Evolutionary conservation across 2,329 filamentous ascomycete genomes (phyloP), one percentile per base, ranked within the genome.

Genomic region (Scedosporium dehoogii): DNA sequence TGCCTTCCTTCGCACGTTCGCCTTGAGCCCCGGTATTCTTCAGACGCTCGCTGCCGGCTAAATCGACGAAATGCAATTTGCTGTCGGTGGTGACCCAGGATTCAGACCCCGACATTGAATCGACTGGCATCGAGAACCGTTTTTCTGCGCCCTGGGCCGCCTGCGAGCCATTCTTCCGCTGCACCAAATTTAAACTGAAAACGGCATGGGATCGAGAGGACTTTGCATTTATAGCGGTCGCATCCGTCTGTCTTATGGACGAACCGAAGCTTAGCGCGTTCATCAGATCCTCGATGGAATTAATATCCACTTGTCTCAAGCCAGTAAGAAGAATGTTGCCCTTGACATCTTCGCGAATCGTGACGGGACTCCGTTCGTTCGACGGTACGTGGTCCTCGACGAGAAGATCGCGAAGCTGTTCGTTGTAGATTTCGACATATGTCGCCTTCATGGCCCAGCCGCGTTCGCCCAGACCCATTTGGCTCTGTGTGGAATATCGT

Each of bases 381-480:
- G 76, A 69, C 1, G 89, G 85, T 0, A 87, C 83, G 56, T 85
- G 75, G 56, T 97, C 93, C 0, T 91, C 85, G 4, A 96, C 77
- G 42, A 99, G 81, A 16, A 99, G 81, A 79, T 99, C 94, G 68
- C 94, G 87, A 33, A 97, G 80, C 71, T 96, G 90, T 75, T 99
- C 94, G 71, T 99, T 97, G 78, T 99, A 99, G 67, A 99, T 99
- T 79, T 97, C 85, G 66, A 97, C 90, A 71, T 97, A 97, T 1
- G 92, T 97, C 10, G 93, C 94, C 73, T 90, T 96, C 69, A 99
- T 79, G 60, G 91, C 88, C 94, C 94, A 99, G 65, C 82, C 89
- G 73, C 89, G 92, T 58, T 94, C 90, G 2, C 76, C 71, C 51
- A 80, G 77, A 63, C 85, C 73, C 73, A 38, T 63, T 69, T 48